These are phyloP conservation scores for Cardamine resedifolia DNA, from an alignment of 345 rosid species.

Conservation along the genomic window DNA sequence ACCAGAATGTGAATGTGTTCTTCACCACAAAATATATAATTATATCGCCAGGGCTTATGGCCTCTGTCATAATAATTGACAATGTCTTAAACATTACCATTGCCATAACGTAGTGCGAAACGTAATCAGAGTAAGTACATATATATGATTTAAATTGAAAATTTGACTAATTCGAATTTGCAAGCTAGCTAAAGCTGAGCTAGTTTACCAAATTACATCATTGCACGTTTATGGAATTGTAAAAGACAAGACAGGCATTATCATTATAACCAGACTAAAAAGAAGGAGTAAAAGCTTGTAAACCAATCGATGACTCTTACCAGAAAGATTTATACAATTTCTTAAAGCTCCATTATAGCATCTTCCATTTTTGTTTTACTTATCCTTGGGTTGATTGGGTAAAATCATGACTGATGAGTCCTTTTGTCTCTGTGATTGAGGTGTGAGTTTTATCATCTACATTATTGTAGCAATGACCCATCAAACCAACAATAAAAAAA, in stretches of 20 bases:
- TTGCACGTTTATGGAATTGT: conserved; percentile 33
- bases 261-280: conserved; percentile 31
- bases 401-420: conserved; percentile 25
- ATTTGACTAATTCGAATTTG: conserved; percentile 34
- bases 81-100: background rate
- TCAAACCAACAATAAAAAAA: conserved; percentile 14
- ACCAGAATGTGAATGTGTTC: background rate
- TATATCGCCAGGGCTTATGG: conserved; percentile 24
- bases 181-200: conserved; percentile 40
- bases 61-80: conserved; percentile 25
- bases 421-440: conserved; percentile 23
- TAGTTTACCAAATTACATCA: conserved; percentile 40
- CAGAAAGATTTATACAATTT: conserved; percentile 19
- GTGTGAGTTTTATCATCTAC: conserved; percentile 22
- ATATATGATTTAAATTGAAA: conserved; percentile 16
- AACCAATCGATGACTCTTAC: conserved; percentile 24
- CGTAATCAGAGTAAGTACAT: conserved; percentile 8
- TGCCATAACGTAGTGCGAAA: conserved; percentile 8
- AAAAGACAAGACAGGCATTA: conserved; percentile 33
- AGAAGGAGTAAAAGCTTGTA: background rate
- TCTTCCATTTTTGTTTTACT: background rate
- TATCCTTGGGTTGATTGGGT: conserved; percentile 12
- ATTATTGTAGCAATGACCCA: conserved; percentile 36
- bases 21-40: background rate
- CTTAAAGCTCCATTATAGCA: background rate